Conservation (phyloP, 148 eudicot species). For the Polygonum aviculare region DNA sequence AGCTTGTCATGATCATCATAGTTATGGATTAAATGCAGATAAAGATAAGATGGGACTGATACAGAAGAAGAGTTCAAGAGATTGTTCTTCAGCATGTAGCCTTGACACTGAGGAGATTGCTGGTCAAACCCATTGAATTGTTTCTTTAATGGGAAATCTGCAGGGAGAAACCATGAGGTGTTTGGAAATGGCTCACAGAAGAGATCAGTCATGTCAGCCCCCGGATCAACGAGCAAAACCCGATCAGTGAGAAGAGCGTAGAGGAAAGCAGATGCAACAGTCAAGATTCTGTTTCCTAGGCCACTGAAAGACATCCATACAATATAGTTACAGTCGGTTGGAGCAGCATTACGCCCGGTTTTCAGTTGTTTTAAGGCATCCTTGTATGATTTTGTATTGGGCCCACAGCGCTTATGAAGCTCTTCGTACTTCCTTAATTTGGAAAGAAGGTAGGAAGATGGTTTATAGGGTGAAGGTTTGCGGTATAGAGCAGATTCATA, state of each 20-base stretch:
- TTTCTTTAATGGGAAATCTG: conserved; percentile 61
- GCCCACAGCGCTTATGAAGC: conserved; percentile 79
- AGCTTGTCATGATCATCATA: conserved; percentile 80
- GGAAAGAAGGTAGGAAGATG: conserved; percentile 66
- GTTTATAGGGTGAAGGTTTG: conserved; percentile 39
- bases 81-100: conserved; percentile 49
- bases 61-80: conserved; percentile 23
- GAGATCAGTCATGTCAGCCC: conserved; percentile 64
- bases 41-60: conserved; percentile 37
- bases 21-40: conserved; percentile 80
- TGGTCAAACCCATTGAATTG: conserved; percentile 36
- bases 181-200: conserved; percentile 94
- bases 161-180: conserved; percentile 75
- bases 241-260: conserved; percentile 82
- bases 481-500: conserved; percentile 50
- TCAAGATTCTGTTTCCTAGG: conserved; percentile 78
- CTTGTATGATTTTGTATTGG: conserved; percentile 57
- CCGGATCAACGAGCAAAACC: conserved; percentile 76
- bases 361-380: conserved; percentile 43
- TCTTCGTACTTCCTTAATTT: conserved; percentile 78
- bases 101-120: conserved; percentile 50
- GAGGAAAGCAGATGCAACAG: conserved; percentile 74
- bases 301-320: conserved; percentile 96
- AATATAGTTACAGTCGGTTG: conserved; percentile 61
- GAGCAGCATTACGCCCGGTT: conserved; percentile 20